Evolutionary conservation across 202 grass and related monocot genomes (phyloP), one percentile per base, ranked within the genome.

Genomic region (Musa balbisiana): DNA sequence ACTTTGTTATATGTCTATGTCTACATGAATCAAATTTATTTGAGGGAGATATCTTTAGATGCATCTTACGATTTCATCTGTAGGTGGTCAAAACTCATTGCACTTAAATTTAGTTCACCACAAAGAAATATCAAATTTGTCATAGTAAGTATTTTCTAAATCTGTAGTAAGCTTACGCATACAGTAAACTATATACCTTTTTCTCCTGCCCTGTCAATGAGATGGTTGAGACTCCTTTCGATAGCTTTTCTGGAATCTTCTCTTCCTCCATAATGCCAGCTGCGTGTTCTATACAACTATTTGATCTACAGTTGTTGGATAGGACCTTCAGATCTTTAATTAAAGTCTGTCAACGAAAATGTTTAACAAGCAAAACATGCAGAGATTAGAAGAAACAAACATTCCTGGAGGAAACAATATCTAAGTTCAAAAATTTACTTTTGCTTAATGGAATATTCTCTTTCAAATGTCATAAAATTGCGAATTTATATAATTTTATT

Each of bases 211-310:
- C 81, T 26, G 78, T 84, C 64, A 98, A 77, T 55, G 94, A 91
- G 51, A 98, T 90, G 74, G 80, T 88, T 66, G 91, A 91, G 25
- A 98, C 88, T 79, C 77, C 83, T 90, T 98, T 91, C 9, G 88
- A 98, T 67, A 98, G 91, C 52, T 51, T 90, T 89, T 87, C 85
- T 71, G 91, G 94, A 82, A 93, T 86, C 83, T 63, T 88, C 75
- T 98, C 91, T 68, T 88, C 91, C 73, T 94, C 91, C 81, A 91
- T 85, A 82, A 98, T 87, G 71, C 91, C 91, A 29, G 81, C 85
- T 73, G 94, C 91, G 84, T 98, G 94, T 85, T 98, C 94, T 72
- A 98, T 92, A 75, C 88, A 98, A 71, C 82, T 89, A 83, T 71
- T 93, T 13, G 94, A 89, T 88, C 94, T 89, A 80, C 94, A 98